Base-by-base conservation (phyloP, 805 yeast species). In the Saccharomycopsis sp. region DNA sequence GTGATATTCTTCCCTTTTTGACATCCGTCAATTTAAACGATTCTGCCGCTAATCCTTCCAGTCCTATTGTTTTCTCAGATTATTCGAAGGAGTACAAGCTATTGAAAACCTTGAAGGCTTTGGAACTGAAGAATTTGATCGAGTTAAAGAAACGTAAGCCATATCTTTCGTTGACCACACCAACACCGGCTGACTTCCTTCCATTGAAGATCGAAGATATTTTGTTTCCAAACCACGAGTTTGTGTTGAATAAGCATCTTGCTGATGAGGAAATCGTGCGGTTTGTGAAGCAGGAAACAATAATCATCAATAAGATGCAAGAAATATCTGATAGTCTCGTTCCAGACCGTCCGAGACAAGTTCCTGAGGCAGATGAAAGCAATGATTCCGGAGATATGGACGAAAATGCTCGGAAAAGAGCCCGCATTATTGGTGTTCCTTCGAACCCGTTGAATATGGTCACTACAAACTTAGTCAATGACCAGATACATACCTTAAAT, bases 161-260 rank as follows among this genome's bases (percentile, higher is more conserved):
- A 49, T 58, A 54, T 34, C 41, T 59, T 14, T 25, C 54, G 5
- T 25, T 52, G n/a, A 56, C 55, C 14, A 12, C 22, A 20, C 35
- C 34, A 2, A 20, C 22, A 7, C 53, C 50, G 8, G 51, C 58
- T 7, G 62, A 59, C 29, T 54, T 15, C 52, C 23, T 54, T 1
- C 57, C 54, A 1, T 61, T 61, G 54, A 56, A 66, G 14, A 50
- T 74, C 14, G 72, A 73, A 50, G 65, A 69, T 19, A 57, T 73
- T 17, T 52, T 75, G 29, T 73, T 74, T 57, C 78, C 78, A 0
- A 55, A 58, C 1, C 75, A 73, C 56, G 78, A 75, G 57, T 64
- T 59, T 12, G 69, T 75, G 3, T 44, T 55, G 12, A 73, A 73
- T 56, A 64, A 57, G n/a, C 69, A 67, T 47, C 55, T 70, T n/a